Conservation (phyloP, 768 basidiomycete genomes). For the Amyloporia xantha region DNA sequence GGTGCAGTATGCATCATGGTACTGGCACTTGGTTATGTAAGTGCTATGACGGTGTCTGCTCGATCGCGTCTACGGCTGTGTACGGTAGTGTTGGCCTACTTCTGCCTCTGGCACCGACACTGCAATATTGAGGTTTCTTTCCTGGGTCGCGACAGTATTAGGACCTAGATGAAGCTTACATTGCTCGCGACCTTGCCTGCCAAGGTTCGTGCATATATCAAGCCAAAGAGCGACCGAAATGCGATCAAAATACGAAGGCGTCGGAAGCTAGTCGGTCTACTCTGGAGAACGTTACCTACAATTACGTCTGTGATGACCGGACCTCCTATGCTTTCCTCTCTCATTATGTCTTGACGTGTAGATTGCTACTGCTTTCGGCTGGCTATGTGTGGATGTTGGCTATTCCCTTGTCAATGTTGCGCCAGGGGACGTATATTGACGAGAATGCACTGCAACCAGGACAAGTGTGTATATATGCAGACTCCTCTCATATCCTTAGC, state of each 20-base stretch:
- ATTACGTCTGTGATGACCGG: slow-evolving; percentile 32
- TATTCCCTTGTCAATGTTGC: slow-evolving; percentile 62
- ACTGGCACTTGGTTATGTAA: too few relatives aligned
- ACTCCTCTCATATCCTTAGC: neutral
- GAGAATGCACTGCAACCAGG: slow-evolving; percentile 95
- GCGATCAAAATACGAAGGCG: slow-evolving; percentile 41
- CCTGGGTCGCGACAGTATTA: too few relatives aligned
- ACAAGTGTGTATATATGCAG: slow-evolving; percentile 48
- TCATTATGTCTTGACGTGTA: slow-evolving; percentile 52
- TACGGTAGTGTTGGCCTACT: too few relatives aligned
- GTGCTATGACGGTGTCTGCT: too few relatives aligned
- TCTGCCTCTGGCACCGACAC: too few relatives aligned
- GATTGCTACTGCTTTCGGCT: slow-evolving; percentile 47
- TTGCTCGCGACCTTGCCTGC: too few relatives aligned
- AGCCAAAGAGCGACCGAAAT: slow-evolving; percentile 15
- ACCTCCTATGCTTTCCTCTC: slow-evolving; percentile 48
- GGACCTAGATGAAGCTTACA: too few relatives aligned
- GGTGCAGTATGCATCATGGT: too few relatives aligned
- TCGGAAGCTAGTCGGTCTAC: slow-evolving; percentile 26
- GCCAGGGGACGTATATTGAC: slow-evolving; percentile 74
- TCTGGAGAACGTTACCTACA: slow-evolving; percentile 28
- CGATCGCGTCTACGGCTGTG: too few relatives aligned
- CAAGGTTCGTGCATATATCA: slow-evolving; percentile 4
- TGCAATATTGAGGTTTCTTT: too few relatives aligned
- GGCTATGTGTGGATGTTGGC: slow-evolving; percentile 84